Percentiles rank a stretch among this genome's conserved stretches.
Evolutionary conservation across 768 basidiomycete species (phyloP).

Genomic region (Sutorius australiensis): DNA sequence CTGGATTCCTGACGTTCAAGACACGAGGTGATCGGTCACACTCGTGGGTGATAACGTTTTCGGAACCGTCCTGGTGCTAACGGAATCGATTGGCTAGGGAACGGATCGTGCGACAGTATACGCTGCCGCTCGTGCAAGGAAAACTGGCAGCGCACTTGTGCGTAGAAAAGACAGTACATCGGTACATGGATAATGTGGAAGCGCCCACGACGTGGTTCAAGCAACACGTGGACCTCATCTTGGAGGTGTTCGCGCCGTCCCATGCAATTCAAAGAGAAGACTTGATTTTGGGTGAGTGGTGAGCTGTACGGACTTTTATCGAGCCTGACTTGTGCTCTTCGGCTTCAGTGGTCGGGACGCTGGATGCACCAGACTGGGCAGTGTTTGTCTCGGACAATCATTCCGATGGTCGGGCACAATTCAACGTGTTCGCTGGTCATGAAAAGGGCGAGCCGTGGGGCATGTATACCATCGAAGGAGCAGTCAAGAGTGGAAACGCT

Average conservation of each 20-base stretch:
- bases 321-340: neutral
- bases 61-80: neutral
- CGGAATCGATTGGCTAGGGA: slow-evolving; percentile 29
- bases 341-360: slow-evolving; percentile 57
- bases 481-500: slow-evolving; percentile 35
- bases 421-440: slow-evolving; percentile 59
- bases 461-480: slow-evolving; percentile 57
- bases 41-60: slow-evolving; percentile 33
- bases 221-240: slow-evolving; percentile 59
- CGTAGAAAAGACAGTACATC: slow-evolving; percentile 67
- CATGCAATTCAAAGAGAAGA: slow-evolving; percentile 58
- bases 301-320: neutral
- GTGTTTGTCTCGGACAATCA: slow-evolving; percentile 73
- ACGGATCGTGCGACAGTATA: slow-evolving; percentile 48
- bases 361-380: slow-evolving; percentile 69
- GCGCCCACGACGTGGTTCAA: slow-evolving; percentile 73
- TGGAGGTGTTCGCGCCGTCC: slow-evolving; percentile 46
- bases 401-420: slow-evolving; percentile 60
- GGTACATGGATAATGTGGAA: slow-evolving; percentile 58
- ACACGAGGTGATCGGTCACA: slow-evolving; percentile 31
- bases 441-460: slow-evolving; percentile 67
- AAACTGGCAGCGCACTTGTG: slow-evolving; percentile 66
- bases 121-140: slow-evolving; percentile 58
- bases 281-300: slow-evolving; percentile 42
- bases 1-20: slow-evolving; percentile 47